Evolutionary conservation across 2,329 filamentous ascomycete species (phyloP), one percentile per base, ranked within the genome.

Genomic region (Aspergillus alliaceus): DNA sequence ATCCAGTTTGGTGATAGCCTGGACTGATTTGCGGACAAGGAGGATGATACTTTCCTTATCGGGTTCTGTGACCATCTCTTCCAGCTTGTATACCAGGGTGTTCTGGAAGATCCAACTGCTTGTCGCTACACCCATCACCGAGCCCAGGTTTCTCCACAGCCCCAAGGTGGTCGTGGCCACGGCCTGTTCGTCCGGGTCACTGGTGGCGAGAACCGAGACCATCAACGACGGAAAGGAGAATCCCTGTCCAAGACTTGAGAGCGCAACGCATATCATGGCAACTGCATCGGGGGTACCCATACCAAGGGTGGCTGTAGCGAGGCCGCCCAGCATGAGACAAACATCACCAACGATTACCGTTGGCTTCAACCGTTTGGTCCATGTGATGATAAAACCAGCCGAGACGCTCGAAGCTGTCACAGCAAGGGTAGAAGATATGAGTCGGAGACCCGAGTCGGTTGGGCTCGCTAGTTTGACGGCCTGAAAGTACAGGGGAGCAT

Each of bases 71-170:
- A 93, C 86, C 32, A 82, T 80, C 11, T 69, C 61, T 4, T 83
- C 73, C 5, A 93, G 79, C 62, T 86, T 87, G 18, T 79, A 74
- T 8, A 83, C 74, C 51, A 93, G 76, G 1, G 84, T 81, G 66
- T 91, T 91, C 75, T 93, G 90, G 59, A 93, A 77, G 7, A 91
- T 84, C 56, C 91, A 80, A 68, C 87, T 90, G 63, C 86, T 89
- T 52, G 82, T 77, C 1, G 89, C 86, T 44, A 93, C 84, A n/a
- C 90, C 90, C 67, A 92, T 80, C 1, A 93, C 89, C 55, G 82
- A 83, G 6, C 90, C 90, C 5, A 93, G 73, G 57, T 84, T 86
- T 54, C 90, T 82, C 85, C 88, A 91, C 18, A 93, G 76, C 18
- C 88, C 82, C 59, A 93, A 76, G 0, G 89, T 91, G 53, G 83